Percentiles rank a stretch among this genome's conserved stretches.
Evolutionary conservation across 306 rosid species (phyloP).

Genomic region (Prunus kanzakura): DNA sequence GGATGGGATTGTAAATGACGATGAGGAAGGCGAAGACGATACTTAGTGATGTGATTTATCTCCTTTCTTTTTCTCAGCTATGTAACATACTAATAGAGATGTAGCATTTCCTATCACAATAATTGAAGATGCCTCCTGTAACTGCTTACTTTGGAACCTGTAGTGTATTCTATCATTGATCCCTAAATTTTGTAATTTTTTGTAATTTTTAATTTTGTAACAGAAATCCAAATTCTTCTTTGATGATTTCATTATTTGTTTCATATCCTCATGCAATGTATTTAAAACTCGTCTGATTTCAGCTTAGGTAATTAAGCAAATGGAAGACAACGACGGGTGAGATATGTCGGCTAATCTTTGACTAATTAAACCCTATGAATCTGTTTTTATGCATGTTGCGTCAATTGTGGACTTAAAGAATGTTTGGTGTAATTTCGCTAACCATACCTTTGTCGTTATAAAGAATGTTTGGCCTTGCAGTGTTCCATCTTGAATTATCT

Average conservation of each 20-base stretch:
- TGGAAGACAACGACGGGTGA: not conserved
- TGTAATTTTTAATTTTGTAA: not conserved
- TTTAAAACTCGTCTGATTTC: not conserved
- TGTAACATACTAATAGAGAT: not conserved
- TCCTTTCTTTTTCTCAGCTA: not conserved
- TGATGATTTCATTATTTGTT: not conserved
- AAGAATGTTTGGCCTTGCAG: not conserved
- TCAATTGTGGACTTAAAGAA: not conserved
- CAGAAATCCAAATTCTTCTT: not conserved
- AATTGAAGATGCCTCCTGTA: not conserved
- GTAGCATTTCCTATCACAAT: not conserved
- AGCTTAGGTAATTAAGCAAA: not conserved
- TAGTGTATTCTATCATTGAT: not conserved
- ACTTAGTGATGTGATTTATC: slow-evolving; percentile 16
- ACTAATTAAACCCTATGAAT: slow-evolving; percentile 10
- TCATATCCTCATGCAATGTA: not conserved
- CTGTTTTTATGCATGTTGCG: not conserved
- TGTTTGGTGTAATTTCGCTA: not conserved
- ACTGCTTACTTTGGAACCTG: not conserved
- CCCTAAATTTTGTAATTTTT: not conserved
- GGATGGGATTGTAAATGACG: slow-evolving; percentile 19
- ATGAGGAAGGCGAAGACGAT: slow-evolving; percentile 37
- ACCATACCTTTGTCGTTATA: not conserved
- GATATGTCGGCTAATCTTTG: slow-evolving; percentile 1
- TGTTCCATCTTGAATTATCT: not conserved